Conservation (phyloP, 805 yeast genomes). For the Barnettozyma vustinii region DNA sequence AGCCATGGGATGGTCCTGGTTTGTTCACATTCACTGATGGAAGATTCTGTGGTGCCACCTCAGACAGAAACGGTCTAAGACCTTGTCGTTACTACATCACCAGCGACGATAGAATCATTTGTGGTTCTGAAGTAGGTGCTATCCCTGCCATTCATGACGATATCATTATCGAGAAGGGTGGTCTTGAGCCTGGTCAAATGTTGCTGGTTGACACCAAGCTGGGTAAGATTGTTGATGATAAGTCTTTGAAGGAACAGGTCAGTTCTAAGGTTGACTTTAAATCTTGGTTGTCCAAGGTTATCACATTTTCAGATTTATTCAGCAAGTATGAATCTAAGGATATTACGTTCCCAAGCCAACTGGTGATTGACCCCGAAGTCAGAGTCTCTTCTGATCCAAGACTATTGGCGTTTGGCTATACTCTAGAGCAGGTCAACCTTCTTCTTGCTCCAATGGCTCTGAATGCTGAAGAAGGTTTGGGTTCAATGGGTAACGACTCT, state of each 20-base stretch:
- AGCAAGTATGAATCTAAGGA: conserved; percentile 40
- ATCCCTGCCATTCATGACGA: conserved; percentile 76
- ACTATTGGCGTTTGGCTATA: conserved; percentile 82
- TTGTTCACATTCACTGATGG: conserved; percentile 95
- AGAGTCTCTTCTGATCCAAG: conserved; percentile 73
- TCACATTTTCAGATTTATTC: conserved; percentile 73
- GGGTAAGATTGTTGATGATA: conserved; percentile 91
- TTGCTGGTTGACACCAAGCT: conserved; percentile 88
- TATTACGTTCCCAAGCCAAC: conserved; percentile 14
- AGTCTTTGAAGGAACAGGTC: conserved; percentile 75
- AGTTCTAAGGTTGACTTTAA: conserved; percentile 85
- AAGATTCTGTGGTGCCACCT: conserved; percentile 95
- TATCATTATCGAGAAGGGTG: conserved; percentile 81
- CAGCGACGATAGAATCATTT: conserved; percentile 89
- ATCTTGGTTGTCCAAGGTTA: conserved; percentile 86
- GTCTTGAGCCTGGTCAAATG: conserved; percentile 95
- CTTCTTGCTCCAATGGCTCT: conserved; percentile 90
- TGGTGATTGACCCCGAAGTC: conserved; percentile 26
- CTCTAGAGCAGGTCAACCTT: conserved; percentile 85
- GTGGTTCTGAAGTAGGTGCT: conserved; percentile 98
- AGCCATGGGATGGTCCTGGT: conserved; percentile 99
- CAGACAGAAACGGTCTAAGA: conserved; percentile 95
- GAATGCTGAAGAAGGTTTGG: conserved; percentile 89
- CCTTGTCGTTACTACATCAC: conserved; percentile 98
- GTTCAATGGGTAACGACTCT: conserved; percentile 98